phyloP scores from a whole-genome alignment of 352 stramenopile genomes.

The Phytopythium delawarense region DNA sequence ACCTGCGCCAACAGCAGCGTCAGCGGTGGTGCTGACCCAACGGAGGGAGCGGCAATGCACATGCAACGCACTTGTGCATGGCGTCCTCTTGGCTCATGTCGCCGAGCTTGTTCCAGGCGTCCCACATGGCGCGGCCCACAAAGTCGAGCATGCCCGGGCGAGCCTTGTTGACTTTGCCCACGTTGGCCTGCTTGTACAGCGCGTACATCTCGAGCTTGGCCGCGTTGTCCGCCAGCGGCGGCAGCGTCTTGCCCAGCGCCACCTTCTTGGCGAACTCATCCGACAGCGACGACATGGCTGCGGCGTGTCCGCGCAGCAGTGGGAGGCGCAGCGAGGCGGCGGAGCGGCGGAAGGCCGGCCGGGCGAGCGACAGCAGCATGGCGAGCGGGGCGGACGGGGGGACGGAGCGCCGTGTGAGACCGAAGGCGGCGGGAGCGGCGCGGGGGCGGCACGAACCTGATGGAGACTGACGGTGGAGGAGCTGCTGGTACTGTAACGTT shows the following conservation, averaged over 20 bases:
- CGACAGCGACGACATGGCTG: slow-evolving; percentile 19
- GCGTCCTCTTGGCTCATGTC: slow-evolving; percentile 66
- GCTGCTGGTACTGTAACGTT: too few relatives aligned
- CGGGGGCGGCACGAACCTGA: background rate
- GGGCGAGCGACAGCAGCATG: slow-evolving; percentile 1
- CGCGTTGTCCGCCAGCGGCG: slow-evolving; percentile 65
- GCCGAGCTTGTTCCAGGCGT: slow-evolving; percentile 68
- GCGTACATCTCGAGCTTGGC: slow-evolving; percentile 82
- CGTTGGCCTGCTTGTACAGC: slow-evolving; percentile 78
- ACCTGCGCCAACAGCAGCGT: slow-evolving; percentile 15
- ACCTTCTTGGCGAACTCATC: slow-evolving; percentile 59
- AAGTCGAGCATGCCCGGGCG: slow-evolving; percentile 81
- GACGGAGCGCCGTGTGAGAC: background rate
- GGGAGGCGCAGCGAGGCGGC: background rate
- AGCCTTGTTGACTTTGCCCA: slow-evolving; percentile 53
- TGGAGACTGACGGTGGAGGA: too few relatives aligned
- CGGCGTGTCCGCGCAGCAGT: slow-evolving; percentile 6
- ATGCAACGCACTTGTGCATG: slow-evolving; percentile 30
- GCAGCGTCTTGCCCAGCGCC: slow-evolving; percentile 64
- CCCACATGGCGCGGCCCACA: slow-evolving; percentile 78
- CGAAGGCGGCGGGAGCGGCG: background rate
- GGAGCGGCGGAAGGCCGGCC: slow-evolving; percentile 3
- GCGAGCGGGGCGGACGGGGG: background rate
- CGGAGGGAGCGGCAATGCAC: too few relatives aligned
- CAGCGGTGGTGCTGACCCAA: background rate